Base-by-base conservation (phyloP, 371 early-diverging fungal genomes). In the Mucor velutinosus region DNA sequence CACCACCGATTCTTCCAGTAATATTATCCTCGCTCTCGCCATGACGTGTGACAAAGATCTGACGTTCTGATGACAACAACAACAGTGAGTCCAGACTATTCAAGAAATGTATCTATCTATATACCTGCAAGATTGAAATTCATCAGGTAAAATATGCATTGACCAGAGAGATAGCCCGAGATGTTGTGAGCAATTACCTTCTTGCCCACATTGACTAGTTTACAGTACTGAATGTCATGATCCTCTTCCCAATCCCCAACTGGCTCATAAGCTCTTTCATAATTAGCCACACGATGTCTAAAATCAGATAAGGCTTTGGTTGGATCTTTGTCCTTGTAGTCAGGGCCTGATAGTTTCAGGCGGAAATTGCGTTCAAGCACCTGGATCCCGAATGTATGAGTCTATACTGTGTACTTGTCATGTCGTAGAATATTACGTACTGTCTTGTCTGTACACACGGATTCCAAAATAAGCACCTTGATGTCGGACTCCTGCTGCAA, bases 111-210 rank as follows among this genome's bases (percentile, higher is more conserved):
- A 4, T 27, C 0, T 0, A 37, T 57, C 1, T 30, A 25, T 29
- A 33, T 75, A 80, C 85, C 82, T 43, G 76, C 81, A 14, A 90
- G 72, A 64, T 90, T 86, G 35, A 89, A 86, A 69, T 91, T 91
- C 94, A 94, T 94, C 58, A 95, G 72, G 69, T 94, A 95, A 65
- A 94, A 94, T 56, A 95, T 92, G 61, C 92, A 90, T 70, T 94
- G 94, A 6, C 91, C 89, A 6, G 87, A 84, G 7, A 94, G 77
- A 66, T 90, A 95, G 47, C 94, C 94, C 47, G 89, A 88, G 43
- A 94, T 92, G 62, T 90, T 89, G 75, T 91, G 81, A 7, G 93
- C 92, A 71, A 93, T 90, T 12, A 94, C 88, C 75, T 93, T 94
- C 67, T 90, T 88, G 57, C 95, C 95, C 0, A 94, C 93, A 69